Base-by-base conservation (phyloP, 176 grass and related monocot species). In the Elymus sibiricus region DNA sequence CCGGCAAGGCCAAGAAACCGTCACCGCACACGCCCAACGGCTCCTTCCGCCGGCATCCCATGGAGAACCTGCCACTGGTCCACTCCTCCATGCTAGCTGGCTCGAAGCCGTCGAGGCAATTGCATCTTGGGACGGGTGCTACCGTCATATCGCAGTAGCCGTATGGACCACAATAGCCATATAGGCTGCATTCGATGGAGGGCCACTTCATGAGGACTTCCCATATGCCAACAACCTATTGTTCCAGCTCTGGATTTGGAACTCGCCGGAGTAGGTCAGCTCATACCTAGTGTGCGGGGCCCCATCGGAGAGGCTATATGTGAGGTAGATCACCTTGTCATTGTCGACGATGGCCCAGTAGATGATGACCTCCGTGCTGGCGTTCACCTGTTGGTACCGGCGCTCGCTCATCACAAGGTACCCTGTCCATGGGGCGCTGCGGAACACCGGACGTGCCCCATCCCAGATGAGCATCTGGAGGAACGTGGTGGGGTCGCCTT, bases 401-500 rank as follows among this genome's bases (percentile, higher is more conserved):
- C 19, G 0, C 7, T 9, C 53, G 53, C 19, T 58, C 0, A 1
- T 1, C 53, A 58, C 53, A 3, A 22, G 53, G 53, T 22, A 0
- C 7, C 53, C 53, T 9, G 53, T 58, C 53, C 53, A 58, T 19
- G 53, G 2, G 1, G 0, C n/a, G n/a, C n/a, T 3, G 53, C 53
- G 53, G 0, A 22, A 1, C 53, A 58, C 53, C 0, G 53, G 53
- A 2, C 7, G 53, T 0, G 2, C 0, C 19, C 53, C 53, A 1
- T 58, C 53, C 53, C 53, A 58, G 53, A 58, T 0, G 19, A 58
- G 22, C 0, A 9, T 1, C 53, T 58, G 53, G 53, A 58, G 19
- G 53, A 1, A 58, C 0, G 53, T 58, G 53, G 7, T 3, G 2
- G 53, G 53, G 0, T 58, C 19, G 2, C 0, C 0, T 0, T 19